Evolutionary conservation across 1,284 basidiomycete genomes (phyloP).

Genomic region (Moesziomyces antarcticus): DNA sequence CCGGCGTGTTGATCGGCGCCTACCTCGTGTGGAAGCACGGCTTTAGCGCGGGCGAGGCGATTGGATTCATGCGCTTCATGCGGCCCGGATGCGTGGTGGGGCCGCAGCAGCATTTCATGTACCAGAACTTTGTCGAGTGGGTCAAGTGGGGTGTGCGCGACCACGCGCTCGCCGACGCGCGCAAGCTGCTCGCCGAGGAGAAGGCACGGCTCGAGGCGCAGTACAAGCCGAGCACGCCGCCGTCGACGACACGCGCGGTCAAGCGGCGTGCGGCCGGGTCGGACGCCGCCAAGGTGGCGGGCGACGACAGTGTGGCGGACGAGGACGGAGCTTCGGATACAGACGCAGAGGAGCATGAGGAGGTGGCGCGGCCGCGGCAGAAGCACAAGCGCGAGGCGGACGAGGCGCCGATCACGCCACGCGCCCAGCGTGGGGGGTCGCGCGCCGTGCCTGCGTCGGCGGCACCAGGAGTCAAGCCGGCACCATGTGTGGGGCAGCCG

Average conservation of each 20-base stretch:
- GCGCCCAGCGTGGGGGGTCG: slow-evolving; percentile 13
- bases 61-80: slow-evolving; percentile 97
- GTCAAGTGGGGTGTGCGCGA: slow-evolving; percentile 61
- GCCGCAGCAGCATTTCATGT: slow-evolving; percentile 86
- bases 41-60: slow-evolving; percentile 97
- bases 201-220: slow-evolving; percentile 3
- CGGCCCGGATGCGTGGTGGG: slow-evolving; percentile 96
- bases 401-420: slow-evolving; percentile 25
- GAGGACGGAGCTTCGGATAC: slow-evolving; percentile 14
- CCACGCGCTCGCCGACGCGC: slow-evolving; percentile 33
- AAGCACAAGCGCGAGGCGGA: slow-evolving; percentile 15
- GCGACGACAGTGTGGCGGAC: slow-evolving; percentile 21
- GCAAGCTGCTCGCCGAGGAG: slow-evolving; percentile 27
- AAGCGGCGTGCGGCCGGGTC: slow-evolving; percentile 22
- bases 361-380: slow-evolving; percentile 20
- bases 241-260: slow-evolving; percentile 1
- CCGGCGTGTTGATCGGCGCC: slow-evolving; percentile 89
- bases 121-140: slow-evolving; percentile 73
- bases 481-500: slow-evolving; percentile 66
- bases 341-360: slow-evolving; percentile 9
- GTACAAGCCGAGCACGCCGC: no score
- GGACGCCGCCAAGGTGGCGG: slow-evolving; percentile 15
- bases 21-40: slow-evolving; percentile 99
- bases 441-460: slow-evolving; percentile 15
- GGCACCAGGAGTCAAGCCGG: slow-evolving; percentile 55